These are phyloP conservation scores for Aspergillus candidus DNA, from an alignment of 2,329 filamentous ascomycete genomes.

Conservation along the genomic window DNA sequence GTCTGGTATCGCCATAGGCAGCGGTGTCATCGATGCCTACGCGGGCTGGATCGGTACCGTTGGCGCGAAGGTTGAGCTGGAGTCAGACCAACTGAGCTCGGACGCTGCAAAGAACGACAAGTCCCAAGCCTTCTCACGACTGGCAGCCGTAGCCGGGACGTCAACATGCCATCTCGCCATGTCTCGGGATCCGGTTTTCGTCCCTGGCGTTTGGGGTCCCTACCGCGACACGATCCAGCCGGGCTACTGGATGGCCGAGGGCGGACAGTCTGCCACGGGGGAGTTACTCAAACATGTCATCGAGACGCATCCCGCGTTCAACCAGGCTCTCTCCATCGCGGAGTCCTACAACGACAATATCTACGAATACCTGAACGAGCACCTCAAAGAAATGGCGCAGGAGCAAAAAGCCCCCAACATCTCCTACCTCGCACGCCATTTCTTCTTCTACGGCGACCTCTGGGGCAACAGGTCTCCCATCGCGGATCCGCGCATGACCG, in stretches of 20 bases:
- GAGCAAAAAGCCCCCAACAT: slow-evolving; percentile 66
- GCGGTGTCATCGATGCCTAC: slow-evolving; percentile 96
- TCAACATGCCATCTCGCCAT: slow-evolving; percentile 97
- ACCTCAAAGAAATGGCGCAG: slow-evolving; percentile 69
- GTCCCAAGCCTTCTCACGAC: slow-evolving; percentile 84
- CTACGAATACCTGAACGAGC: slow-evolving; percentile 89
- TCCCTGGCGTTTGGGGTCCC: slow-evolving; percentile 92
- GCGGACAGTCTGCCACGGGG: slow-evolving; percentile 91
- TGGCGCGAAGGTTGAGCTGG: slow-evolving; percentile 84
- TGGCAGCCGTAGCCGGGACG: slow-evolving; percentile 91
- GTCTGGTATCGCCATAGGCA: slow-evolving; percentile 83
- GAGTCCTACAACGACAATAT: slow-evolving; percentile 81
- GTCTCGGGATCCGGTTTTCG: slow-evolving; percentile 88
- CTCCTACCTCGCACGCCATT: slow-evolving; percentile 80
- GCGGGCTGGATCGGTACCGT: slow-evolving; percentile 98
- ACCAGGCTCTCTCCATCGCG: slow-evolving; percentile 70
- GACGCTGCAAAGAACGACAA: slow-evolving; percentile 72
- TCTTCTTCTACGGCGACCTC: slow-evolving; percentile 97
- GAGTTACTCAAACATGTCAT: slow-evolving; percentile 91
- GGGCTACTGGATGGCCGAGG: slow-evolving; percentile 93
- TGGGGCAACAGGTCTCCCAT: slow-evolving; percentile 95
- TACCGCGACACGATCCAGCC: slow-evolving; percentile 92
- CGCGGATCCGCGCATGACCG: slow-evolving; percentile 88
- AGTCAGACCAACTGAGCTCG: slow-evolving; percentile 60
- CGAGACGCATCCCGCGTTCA: slow-evolving; percentile 88